These are phyloP conservation scores for Linnemannia hyalina DNA, from an alignment of 192 early-diverging fungal species.

Conservation along the genomic window DNA sequence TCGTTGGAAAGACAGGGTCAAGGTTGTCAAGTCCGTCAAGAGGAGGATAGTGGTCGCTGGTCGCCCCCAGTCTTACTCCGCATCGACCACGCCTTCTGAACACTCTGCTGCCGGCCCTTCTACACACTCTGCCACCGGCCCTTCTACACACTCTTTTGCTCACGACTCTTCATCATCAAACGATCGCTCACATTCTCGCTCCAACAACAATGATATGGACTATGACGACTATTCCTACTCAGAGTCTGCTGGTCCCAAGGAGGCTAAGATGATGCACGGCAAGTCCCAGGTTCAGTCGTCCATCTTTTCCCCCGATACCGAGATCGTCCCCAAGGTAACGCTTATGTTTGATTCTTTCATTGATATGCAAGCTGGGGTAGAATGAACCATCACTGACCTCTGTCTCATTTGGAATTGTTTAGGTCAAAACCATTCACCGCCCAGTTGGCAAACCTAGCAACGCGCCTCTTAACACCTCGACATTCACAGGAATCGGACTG, in stretches of 20 bases:
- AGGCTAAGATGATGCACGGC: conserved; percentile 59
- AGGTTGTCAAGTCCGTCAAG: conserved; percentile 47
- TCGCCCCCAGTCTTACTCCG: neutral
- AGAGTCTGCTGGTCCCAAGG: conserved; percentile 21
- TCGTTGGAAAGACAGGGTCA: conserved; percentile 58
- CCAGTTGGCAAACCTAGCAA: conserved; percentile 61
- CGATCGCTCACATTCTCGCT: conserved; percentile 8
- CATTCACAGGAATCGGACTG: conserved; percentile 86
- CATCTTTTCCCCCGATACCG: conserved; percentile 83
- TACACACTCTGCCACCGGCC: neutral
- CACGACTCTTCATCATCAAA: neutral
- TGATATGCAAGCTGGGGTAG: neutral
- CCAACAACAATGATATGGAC: conserved; percentile 13
- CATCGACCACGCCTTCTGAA: neutral
- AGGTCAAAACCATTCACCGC: conserved; percentile 39
- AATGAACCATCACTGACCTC: conserved; percentile 7
- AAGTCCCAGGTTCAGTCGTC: conserved; percentile 84
- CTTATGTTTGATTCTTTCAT: neutral
- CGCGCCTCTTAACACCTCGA: conserved; percentile 62
- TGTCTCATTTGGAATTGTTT: neutral
- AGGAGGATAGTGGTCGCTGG: conserved; percentile 13
- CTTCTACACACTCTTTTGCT: neutral
- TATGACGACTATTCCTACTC: conserved; percentile 18
- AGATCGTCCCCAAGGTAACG: conserved; percentile 57
- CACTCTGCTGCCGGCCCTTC: neutral